phyloP scores from a whole-genome alignment of 352 stramenopile species.

The Nothophytophthora sp. region DNA sequence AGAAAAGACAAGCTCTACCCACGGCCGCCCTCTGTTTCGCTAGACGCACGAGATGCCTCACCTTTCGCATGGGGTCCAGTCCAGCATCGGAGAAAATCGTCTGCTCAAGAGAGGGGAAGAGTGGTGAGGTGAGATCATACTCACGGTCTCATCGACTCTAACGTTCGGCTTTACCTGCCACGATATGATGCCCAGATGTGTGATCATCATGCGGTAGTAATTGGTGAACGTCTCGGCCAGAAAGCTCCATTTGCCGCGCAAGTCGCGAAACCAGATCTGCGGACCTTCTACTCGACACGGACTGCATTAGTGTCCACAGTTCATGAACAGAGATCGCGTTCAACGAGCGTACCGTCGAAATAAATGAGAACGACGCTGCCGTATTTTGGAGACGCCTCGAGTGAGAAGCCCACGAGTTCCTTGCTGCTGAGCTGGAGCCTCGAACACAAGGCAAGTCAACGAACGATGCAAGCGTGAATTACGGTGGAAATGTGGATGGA shows the following conservation, averaged over 20 bases:
- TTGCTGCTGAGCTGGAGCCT: slow-evolving; percentile 14
- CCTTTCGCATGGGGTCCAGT: slow-evolving; percentile 58
- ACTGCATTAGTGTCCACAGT: neutral
- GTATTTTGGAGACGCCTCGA: slow-evolving; percentile 61
- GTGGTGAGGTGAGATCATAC: neutral
- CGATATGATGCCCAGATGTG: slow-evolving; percentile 70
- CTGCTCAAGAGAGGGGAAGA: slow-evolving; percentile 9
- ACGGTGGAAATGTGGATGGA: neutral
- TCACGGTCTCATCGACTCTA: neutral
- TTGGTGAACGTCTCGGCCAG: slow-evolving; percentile 66
- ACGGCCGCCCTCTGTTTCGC: too few species aligned
- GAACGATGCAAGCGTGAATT: too few species aligned
- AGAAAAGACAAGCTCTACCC: too few species aligned
- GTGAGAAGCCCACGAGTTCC: slow-evolving; percentile 38
- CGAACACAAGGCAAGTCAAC: neutral
- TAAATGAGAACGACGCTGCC: slow-evolving; percentile 61
- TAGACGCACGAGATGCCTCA: slow-evolving; percentile 1
- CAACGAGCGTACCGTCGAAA: slow-evolving; percentile 20
- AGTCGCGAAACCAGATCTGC: slow-evolving; percentile 72
- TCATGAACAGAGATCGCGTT: neutral
- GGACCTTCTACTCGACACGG: slow-evolving; percentile 23
- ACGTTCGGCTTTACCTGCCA: slow-evolving; percentile 49
- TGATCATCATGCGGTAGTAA: slow-evolving; percentile 86
- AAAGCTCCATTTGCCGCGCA: slow-evolving; percentile 66
- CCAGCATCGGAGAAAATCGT: slow-evolving; percentile 65